Percentiles rank a stretch among this genome's conserved stretches.
Evolutionary conservation across 257 asterid species (phyloP).

Genomic region (Scutellaria barbata): DNA sequence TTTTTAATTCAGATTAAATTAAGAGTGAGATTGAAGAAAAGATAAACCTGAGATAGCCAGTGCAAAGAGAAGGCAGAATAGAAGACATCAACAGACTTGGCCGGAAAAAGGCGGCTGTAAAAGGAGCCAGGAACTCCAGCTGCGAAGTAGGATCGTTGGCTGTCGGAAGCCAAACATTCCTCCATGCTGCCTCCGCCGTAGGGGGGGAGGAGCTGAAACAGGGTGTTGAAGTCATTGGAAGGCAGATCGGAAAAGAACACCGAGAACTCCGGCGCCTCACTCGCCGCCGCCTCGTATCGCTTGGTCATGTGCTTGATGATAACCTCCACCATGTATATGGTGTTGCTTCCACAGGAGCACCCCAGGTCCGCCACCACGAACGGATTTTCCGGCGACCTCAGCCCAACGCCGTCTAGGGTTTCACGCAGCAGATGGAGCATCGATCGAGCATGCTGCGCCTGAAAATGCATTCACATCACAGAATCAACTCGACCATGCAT

Average conservation of each 20-base stretch:
- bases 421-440: constrained; percentile 76
- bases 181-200: constrained; percentile 81
- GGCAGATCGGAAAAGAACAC: constrained; percentile 90
- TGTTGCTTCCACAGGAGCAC: constrained; percentile 90
- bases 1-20: no score
- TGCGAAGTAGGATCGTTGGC: constrained; percentile 80
- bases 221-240: constrained; percentile 87
- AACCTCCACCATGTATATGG: constrained; percentile 70
- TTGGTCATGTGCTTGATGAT: constrained; percentile 73
- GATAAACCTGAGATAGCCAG: constrained; percentile 96
- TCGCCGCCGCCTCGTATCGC: constrained; percentile 60
- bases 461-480: background rate
- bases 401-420: constrained; percentile 63
- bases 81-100: constrained; percentile 72
- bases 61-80: constrained; percentile 94
- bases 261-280: constrained; percentile 73
- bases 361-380: constrained; percentile 90
- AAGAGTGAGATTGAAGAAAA: no score
- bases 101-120: constrained; percentile 84
- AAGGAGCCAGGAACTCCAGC: constrained; percentile 97
- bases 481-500: no score
- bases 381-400: constrained; percentile 53
- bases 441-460: constrained; percentile 87
- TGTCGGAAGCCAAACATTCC: constrained; percentile 78
- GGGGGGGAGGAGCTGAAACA: constrained; percentile 87